These are phyloP conservation scores for Haplographium delicatum DNA, from an alignment of 495 filamentous ascomycete genomes.

Conservation along the genomic window DNA sequence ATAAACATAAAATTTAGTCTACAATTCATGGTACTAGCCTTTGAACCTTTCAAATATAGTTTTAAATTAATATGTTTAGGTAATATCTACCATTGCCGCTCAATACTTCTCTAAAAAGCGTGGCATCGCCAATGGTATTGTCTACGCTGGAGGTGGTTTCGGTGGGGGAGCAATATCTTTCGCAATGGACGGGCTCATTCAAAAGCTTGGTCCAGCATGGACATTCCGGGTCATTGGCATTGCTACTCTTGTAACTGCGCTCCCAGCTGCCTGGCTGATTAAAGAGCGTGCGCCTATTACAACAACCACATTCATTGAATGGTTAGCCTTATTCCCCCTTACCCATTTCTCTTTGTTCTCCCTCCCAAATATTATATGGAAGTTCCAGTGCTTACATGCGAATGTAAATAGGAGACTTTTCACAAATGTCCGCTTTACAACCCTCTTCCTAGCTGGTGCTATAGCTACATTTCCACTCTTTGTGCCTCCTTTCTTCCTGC, in stretches of 20 bases:
- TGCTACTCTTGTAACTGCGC: slow-evolving; percentile 28
- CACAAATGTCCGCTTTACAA: slow-evolving; percentile 41
- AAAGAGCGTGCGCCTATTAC: slow-evolving; percentile 47
- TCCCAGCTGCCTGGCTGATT: slow-evolving; percentile 53
- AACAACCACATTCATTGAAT: slow-evolving; percentile 43
- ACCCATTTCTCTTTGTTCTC: no score
- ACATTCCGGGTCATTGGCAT: slow-evolving; percentile 66
- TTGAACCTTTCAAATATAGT: no score
- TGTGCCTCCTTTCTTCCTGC: slow-evolving; percentile 57
- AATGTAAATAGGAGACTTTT: slow-evolving; percentile 37
- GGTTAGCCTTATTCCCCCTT: no score
- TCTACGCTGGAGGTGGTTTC: slow-evolving; percentile 66
- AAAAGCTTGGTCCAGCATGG: slow-evolving; percentile 55
- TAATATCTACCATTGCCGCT: slow-evolving; percentile 42
- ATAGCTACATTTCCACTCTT: slow-evolving; percentile 58
- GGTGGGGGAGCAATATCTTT: slow-evolving; percentile 61
- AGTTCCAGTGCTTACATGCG: not conserved
- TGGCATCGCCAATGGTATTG: slow-evolving; percentile 71
- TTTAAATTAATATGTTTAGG: no score
- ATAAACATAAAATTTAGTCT: no score
- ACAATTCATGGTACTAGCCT: no score
- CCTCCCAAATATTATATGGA: no score
- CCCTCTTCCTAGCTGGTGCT: slow-evolving; percentile 48
- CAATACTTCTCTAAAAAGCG: slow-evolving; percentile 76
- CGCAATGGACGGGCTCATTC: slow-evolving; percentile 57